Evolutionary conservation across 768 basidiomycete species (phyloP), one percentile per base, ranked within the genome.

Genomic region (Panaeolus papilionaceus): DNA sequence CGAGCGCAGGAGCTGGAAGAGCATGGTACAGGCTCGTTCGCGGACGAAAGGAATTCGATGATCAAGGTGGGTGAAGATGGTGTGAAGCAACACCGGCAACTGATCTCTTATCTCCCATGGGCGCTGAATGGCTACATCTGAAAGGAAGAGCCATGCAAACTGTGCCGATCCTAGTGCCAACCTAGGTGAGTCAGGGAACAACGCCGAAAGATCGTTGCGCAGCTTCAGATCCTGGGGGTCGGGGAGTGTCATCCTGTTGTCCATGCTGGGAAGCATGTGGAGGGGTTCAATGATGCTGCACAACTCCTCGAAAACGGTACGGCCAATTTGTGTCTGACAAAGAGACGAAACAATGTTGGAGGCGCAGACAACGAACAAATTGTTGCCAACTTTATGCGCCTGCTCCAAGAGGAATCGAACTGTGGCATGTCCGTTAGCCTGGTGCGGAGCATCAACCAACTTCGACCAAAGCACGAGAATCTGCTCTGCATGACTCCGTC

Each of bases 371-470:
- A 97, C 86, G 77, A 94, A 96, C 16, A 88, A 85, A 4, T 86
- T 84, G 70, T 88, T 95, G 44, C 92, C 90, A 49, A 96, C 90
- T 76, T 92, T 92, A 70, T 92, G 89, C 0, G 94, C 92, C 72
- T 97, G 94, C 71, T 95, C 94, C 40, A 97, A 82, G 2, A 98
- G 82, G 77, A 95, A 98, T 38, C 91, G 86, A 62, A 93, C 83
- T 16, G 94, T 83, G 3, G 93, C 92, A 64, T 90, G 91, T 1
- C 92, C 92, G 68, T 95, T 95, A 26, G 86, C 83, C 65, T 89
- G 84, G 71, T 89, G 83, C 28, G 91, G 89, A 3, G 86, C 80
- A 28, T 92, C 92, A 4, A 94, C 92, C 14, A 97, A 80, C 65
- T 89, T 88, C 7, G 85, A 83, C 92, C 96, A 96, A 38, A 97